phyloP scores from a whole-genome alignment of 2,329 filamentous ascomycete genomes.

The Pseudovirgaria hyperparasitica region DNA sequence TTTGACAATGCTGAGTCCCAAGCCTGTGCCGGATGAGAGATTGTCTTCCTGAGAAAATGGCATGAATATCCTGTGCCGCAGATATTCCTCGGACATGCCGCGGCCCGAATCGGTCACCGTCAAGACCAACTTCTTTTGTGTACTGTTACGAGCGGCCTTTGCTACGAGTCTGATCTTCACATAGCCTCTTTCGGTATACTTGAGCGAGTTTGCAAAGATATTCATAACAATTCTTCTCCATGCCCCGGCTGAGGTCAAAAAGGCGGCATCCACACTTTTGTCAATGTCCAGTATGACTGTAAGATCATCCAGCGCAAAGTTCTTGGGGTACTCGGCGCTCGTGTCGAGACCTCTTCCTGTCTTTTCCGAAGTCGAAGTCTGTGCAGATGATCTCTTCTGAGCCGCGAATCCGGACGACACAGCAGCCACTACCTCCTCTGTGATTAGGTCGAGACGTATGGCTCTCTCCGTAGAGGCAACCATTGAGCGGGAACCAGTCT shows the following conservation, averaged over 20 bases:
- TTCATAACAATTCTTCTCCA: constrained; percentile 28
- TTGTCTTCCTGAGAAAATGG: constrained; percentile 28
- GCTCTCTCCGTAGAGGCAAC: no score
- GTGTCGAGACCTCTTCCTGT: neutral
- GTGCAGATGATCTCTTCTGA: no score
- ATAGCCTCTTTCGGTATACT: constrained; percentile 24
- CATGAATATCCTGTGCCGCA: constrained; percentile 22
- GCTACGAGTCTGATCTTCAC: constrained; percentile 24
- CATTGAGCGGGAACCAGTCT: no score
- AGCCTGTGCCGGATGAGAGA: constrained; percentile 24
- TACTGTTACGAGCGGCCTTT: constrained; percentile 13
- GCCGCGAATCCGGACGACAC: constrained; percentile 15
- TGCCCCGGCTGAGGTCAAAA: constrained; percentile 24
- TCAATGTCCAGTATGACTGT: constrained; percentile 23
- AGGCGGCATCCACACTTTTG: constrained; percentile 19
- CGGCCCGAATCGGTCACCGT: constrained; percentile 26
- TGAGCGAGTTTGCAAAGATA: constrained; percentile 26
- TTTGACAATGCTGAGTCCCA: constrained; percentile 27
- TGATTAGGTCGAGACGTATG: constrained; percentile 1
- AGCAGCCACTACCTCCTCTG: constrained; percentile 12
- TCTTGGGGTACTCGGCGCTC: neutral
- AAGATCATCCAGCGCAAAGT: constrained; percentile 8
- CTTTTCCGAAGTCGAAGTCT: no score
- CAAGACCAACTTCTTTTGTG: constrained; percentile 16
- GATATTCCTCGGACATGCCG: constrained; percentile 27